phyloP scores from a whole-genome alignment of 2,329 filamentous ascomycete genomes.

The Trichoderma sp. region DNA sequence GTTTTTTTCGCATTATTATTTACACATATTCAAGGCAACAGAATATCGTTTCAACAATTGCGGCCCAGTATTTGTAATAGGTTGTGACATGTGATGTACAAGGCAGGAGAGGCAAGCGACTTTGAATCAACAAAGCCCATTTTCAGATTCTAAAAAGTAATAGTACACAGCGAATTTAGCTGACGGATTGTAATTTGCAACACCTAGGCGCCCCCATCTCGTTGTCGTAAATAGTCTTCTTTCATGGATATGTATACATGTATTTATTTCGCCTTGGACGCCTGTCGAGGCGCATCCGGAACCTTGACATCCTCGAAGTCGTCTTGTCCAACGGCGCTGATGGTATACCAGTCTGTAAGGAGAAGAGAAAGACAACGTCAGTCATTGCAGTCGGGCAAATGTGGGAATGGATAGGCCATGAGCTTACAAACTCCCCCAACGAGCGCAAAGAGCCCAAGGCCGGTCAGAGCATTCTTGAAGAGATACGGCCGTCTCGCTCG shows the following conservation, averaged over 20 bases:
- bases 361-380: not conserved
- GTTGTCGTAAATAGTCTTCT: not conserved
- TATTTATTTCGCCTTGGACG: conserved; percentile 37
- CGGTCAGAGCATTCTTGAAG: conserved; percentile 82
- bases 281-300: conserved; percentile 65
- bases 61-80: conserved; percentile 3
- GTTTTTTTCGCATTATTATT: not conserved
- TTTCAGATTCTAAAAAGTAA: not conserved
- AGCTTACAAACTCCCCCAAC: conserved; percentile 86
- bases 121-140: not conserved
- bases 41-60: not conserved
- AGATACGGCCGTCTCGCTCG: conserved; percentile 90
- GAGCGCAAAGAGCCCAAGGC: conserved; percentile 70
- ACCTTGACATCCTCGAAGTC: conserved; percentile 95
- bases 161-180: conserved; percentile 13
- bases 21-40: not conserved
- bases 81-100: not conserved
- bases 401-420: not conserved
- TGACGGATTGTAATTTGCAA: conserved; percentile 5
- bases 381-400: not conserved
- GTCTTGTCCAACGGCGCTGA: conserved; percentile 88
- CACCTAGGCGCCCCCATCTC: conserved; percentile 2
- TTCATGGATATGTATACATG: not conserved
- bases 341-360: conserved; percentile 56
- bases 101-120: not conserved